Base-by-base conservation (phyloP, 2,329 filamentous ascomycete genomes). In the Neonectria hederae region DNA sequence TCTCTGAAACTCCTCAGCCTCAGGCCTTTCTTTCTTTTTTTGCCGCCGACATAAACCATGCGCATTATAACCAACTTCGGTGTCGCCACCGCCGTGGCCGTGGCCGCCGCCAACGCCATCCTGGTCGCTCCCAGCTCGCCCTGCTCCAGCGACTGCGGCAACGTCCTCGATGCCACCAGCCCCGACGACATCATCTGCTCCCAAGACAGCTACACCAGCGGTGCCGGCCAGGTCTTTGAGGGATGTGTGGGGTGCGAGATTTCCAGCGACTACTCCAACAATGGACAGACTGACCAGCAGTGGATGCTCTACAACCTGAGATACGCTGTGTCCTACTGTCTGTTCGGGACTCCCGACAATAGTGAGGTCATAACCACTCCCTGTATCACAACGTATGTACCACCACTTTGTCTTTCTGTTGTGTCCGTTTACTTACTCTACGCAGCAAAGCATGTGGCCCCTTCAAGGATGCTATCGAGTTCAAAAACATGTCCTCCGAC, bases 271-370 rank as follows among this genome's bases (percentile, higher is more conserved):
- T 87, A 79, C 14, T 83, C 76, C 1, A 76, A 70, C 6, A 73
- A 77, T 19, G 81, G 80, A 14, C 69, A 83, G 60, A 84, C 86
- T 1, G 88, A 90, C 69, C 76, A 85, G 11, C 80, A 87, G 67
- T 83, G 80, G 65, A 77, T 83, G 54, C 76, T 90, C 17, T 90
- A 89, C 67, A 90, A 90, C 67, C 67, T 89, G 56, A 82, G 88
- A 72, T 89, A 83, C 70, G 81, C 86, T 6, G 67, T 84, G 2
- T 84, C 84, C 2, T 83, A 83, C 69, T 90, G 88, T 70, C 69
- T 90, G 1, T 90, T 82, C 63, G 84, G 84, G 2, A 74, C 76
- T 6, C 83, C 83, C 0, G 76, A 80, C 30, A 83, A 85, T 58
- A 69, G 79, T 1, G 67, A 81, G 71, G 87, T 79, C 11, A 75